Percentiles rank a stretch among this genome's conserved stretches.
Evolutionary conservation across 2,329 filamentous ascomycete species (phyloP).

Genomic region (Fusarium pininemorale): DNA sequence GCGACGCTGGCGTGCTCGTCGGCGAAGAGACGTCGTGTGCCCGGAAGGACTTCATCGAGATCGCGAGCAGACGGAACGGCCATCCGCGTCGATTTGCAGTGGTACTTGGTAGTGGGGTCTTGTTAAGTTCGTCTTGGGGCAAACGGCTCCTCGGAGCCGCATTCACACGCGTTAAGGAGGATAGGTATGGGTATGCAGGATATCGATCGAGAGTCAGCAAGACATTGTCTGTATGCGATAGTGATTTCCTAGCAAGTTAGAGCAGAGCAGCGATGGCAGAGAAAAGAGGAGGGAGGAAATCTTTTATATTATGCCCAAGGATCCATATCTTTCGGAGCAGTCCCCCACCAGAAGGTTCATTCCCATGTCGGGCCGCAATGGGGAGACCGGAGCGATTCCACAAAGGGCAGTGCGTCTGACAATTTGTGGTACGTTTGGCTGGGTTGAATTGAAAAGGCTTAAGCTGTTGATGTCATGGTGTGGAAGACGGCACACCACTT

Average conservation of each 20-base stretch:
- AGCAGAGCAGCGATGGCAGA: not conserved
- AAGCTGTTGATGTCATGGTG: conserved; percentile 33
- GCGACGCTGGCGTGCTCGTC: conserved; percentile 40
- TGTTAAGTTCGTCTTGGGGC: conserved; percentile 17
- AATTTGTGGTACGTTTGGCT: conserved; percentile 28
- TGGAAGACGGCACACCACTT: conserved; percentile 25
- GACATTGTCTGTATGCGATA: conserved; percentile 16
- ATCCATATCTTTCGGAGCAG: conserved; percentile 14
- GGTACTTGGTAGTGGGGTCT: not conserved
- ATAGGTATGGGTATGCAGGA: conserved; percentile 28
- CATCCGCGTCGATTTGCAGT: conserved; percentile 28
- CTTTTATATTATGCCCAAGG: conserved; percentile 21
- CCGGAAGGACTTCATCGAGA: conserved; percentile 41
- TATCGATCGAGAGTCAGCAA: conserved; percentile 33
- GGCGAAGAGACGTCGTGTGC: conserved; percentile 43
- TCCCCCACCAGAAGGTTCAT: conserved; percentile 12
- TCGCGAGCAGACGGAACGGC: conserved; percentile 29
- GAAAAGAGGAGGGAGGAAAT: not conserved
- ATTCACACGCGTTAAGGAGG: conserved; percentile 34
- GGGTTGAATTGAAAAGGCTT: not conserved
- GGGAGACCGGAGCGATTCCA: conserved; percentile 22
- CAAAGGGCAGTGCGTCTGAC: conserved; percentile 16
- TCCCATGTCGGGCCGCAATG: conserved; percentile 36
- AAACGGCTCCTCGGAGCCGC: conserved; percentile 37
- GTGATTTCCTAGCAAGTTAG: not conserved